phyloP scores from a whole-genome alignment of 169 alveolate genomes.

The Perkinsus marinus region DNA sequence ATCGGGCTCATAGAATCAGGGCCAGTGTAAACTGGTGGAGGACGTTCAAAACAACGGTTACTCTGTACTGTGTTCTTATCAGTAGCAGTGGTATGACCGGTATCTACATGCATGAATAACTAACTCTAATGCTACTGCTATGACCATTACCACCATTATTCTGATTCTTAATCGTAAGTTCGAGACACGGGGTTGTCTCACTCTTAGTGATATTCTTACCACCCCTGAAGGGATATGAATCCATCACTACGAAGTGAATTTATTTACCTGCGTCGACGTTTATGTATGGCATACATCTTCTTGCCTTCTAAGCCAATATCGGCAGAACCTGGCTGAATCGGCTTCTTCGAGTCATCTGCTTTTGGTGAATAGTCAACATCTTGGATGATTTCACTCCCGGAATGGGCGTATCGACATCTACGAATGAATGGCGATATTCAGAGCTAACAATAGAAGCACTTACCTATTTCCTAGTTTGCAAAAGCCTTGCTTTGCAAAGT shows the following conservation, averaged over 20 bases:
- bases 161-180: too few relatives aligned
- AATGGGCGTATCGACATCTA: not conserved
- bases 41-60: not conserved
- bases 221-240: not conserved
- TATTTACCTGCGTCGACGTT: not conserved
- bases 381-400: not conserved
- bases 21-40: not conserved
- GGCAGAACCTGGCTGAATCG: not conserved
- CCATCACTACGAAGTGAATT: not conserved
- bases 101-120: not conserved
- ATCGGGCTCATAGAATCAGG: too few relatives aligned
- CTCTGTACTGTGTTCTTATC: not conserved
- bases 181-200: not conserved
- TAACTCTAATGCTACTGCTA: too few relatives aligned
- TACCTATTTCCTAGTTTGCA: not conserved
- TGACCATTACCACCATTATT: too few relatives aligned
- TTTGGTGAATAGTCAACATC: not conserved
- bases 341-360: too few relatives aligned
- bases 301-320: not conserved
- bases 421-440: too few relatives aligned
- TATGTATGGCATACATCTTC: not conserved
- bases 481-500: not conserved
- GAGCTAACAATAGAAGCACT: not conserved
- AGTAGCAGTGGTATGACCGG: not conserved
- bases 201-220: not conserved